These are phyloP conservation scores for Venturia carpophila DNA, from an alignment of 2,329 filamentous ascomycete species.

Conservation along the genomic window DNA sequence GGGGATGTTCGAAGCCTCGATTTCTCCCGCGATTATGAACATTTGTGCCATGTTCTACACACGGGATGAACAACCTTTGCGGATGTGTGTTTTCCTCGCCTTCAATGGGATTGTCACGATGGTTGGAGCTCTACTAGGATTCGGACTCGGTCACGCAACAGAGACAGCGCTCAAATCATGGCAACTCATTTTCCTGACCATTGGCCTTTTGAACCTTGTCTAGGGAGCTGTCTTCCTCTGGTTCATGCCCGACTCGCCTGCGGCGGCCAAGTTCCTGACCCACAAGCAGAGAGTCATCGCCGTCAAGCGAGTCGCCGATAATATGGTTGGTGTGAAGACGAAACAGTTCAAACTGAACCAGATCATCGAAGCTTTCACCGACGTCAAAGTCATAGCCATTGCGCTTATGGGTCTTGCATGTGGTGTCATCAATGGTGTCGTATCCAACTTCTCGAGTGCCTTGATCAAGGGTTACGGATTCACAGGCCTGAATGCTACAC, in stretches of 20 bases:
- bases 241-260: conserved; percentile 14
- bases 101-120: conserved; percentile 70
- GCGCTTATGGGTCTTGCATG: conserved; percentile 25
- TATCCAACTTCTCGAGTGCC: conserved; percentile 22
- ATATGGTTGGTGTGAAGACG: conserved; percentile 56
- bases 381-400: conserved; percentile 45
- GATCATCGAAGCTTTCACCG: conserved; percentile 23
- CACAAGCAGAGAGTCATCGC: conserved; percentile 55
- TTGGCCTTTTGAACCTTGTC: conserved; percentile 6
- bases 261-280: conserved; percentile 47
- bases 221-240: conserved; percentile 2
- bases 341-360: conserved; percentile 22
- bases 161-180: conserved; percentile 35
- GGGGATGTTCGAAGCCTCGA: conserved; percentile 37
- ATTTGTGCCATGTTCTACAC: conserved; percentile 43
- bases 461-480: conserved; percentile 10
- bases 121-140: conserved; percentile 66
- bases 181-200: conserved; percentile 29
- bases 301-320: conserved; percentile 53
- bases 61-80: conserved; percentile 25
- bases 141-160: conserved; percentile 48
- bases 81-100: conserved; percentile 50
- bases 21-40: conserved; percentile 33
- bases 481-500: not conserved
- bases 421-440: conserved; percentile 21